Evolutionary conservation across 768 basidiomycete genomes (phyloP).

Genomic region (Lyophyllum decastes): DNA sequence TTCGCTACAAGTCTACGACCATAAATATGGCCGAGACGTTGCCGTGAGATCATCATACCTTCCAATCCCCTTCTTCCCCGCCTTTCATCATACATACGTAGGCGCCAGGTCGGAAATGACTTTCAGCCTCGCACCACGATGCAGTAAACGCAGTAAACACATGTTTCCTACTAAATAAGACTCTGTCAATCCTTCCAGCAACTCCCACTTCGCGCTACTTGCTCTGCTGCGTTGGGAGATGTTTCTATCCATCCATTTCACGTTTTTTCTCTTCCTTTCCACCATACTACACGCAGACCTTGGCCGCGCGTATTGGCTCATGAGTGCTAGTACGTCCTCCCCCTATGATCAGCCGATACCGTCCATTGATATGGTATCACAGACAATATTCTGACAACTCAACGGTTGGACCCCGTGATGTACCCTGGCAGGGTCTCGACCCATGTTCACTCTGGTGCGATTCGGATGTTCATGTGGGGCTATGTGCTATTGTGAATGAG

Average conservation of each 20-base stretch:
- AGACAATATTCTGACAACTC: constrained; percentile 38
- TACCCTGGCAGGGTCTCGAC: constrained; percentile 31
- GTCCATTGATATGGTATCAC: not conserved
- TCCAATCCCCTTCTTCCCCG: not conserved
- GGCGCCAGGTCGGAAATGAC: not conserved
- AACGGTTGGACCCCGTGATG: constrained; percentile 40
- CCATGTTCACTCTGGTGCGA: constrained; percentile 34
- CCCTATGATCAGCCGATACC: not conserved
- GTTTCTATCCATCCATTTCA: not conserved
- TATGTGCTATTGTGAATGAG: not conserved
- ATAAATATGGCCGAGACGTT: too few species aligned
- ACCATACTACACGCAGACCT: not conserved
- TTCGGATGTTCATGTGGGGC: not conserved
- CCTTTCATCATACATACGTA: not conserved
- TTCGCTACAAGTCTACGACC: too few species aligned
- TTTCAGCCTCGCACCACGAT: not conserved
- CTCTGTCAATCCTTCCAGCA: not conserved
- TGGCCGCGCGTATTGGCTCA: constrained; percentile 26
- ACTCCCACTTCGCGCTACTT: not conserved
- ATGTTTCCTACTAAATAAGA: not conserved
- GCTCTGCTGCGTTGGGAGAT: not conserved
- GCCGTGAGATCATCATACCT: too few species aligned
- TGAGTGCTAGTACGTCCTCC: constrained; percentile 28
- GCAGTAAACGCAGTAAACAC: not conserved
- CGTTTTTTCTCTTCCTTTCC: not conserved